Percentiles rank a stretch among this genome's conserved stretches.
These are phyloP conservation scores for Neospermospora avenae DNA, from an alignment of 2,329 filamentous ascomycete species.

Conservation along the genomic window DNA sequence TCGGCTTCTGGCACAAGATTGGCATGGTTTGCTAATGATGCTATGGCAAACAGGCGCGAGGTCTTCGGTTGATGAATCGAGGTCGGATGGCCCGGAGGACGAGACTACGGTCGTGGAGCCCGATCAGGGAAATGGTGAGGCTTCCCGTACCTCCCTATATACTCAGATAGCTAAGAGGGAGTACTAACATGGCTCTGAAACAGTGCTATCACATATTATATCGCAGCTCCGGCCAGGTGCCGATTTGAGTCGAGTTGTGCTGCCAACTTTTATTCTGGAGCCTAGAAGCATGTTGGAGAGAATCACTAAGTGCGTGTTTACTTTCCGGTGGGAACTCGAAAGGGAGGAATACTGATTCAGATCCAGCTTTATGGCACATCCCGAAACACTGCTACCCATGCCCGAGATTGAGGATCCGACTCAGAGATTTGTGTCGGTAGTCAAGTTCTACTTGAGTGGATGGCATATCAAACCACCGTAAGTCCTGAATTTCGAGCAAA, in stretches of 20 bases:
- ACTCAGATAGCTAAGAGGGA: neutral
- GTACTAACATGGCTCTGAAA: slow-evolving; percentile 14
- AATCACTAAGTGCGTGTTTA: slow-evolving; percentile 81
- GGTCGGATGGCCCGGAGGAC: slow-evolving; percentile 49
- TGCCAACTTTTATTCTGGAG: slow-evolving; percentile 97
- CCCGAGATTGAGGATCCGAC: slow-evolving; percentile 83
- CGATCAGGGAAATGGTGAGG: slow-evolving; percentile 89
- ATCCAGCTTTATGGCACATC: slow-evolving; percentile 97
- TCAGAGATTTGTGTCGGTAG: slow-evolving; percentile 86
- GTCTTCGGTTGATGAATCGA: slow-evolving; percentile 34
- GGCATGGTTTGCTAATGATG: slow-evolving; percentile 4
- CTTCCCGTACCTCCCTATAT: neutral
- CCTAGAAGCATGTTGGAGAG: slow-evolving; percentile 96
- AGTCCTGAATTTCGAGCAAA: slow-evolving; percentile 37
- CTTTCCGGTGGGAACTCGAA: neutral
- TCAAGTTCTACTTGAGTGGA: slow-evolving; percentile 96
- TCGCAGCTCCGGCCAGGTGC: slow-evolving; percentile 93
- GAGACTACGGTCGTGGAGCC: slow-evolving; percentile 83
- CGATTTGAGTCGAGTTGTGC: slow-evolving; percentile 87
- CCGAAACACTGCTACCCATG: slow-evolving; percentile 89
- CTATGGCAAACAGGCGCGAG: slow-evolving; percentile 39
- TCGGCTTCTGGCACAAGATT: neutral
- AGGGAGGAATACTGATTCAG: slow-evolving; percentile 19
- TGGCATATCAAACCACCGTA: slow-evolving; percentile 99
- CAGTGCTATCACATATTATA: slow-evolving; percentile 95